A percentile compares a stretch with the other conserved stretches of the same genome.
phyloP scores from a whole-genome alignment of 306 rosid species.

The Abrus precatorius region DNA sequence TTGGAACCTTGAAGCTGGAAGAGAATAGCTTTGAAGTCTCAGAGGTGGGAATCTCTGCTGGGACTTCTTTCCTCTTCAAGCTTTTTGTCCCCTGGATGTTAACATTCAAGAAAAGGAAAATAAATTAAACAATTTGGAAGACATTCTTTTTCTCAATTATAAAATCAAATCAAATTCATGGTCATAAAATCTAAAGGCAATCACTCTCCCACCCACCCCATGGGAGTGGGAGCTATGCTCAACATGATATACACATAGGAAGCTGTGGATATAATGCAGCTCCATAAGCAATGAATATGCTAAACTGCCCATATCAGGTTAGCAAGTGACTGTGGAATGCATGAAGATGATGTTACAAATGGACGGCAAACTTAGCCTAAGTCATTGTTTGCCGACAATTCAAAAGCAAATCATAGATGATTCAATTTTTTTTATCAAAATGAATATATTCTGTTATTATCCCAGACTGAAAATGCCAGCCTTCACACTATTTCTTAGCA shows the following conservation, averaged over 20 bases:
- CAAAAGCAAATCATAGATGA: constrained; percentile 6
- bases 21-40: constrained; percentile 75
- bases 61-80: constrained; percentile 61
- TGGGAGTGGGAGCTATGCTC: too few relatives aligned
- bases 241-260: too few relatives aligned
- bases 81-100: constrained; percentile 58
- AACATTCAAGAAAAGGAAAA: constrained; percentile 16
- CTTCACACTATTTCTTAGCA: too few relatives aligned
- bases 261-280: neutral
- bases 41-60: constrained; percentile 36
- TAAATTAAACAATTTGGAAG: constrained; percentile 12
- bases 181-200: neutral
- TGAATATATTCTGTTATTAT: neutral
- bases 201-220: too few relatives aligned
- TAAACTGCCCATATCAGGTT: neutral
- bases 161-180: neutral
- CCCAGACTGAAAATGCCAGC: neutral
- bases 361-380: neutral
- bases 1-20: constrained; percentile 81
- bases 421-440: neutral
- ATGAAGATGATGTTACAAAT: neutral
- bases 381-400: neutral
- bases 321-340: constrained; percentile 13
- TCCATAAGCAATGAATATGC: neutral
- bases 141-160: neutral